Conservation (phyloP, 192 early-diverging fungal species). For the Podila epigama region DNA sequence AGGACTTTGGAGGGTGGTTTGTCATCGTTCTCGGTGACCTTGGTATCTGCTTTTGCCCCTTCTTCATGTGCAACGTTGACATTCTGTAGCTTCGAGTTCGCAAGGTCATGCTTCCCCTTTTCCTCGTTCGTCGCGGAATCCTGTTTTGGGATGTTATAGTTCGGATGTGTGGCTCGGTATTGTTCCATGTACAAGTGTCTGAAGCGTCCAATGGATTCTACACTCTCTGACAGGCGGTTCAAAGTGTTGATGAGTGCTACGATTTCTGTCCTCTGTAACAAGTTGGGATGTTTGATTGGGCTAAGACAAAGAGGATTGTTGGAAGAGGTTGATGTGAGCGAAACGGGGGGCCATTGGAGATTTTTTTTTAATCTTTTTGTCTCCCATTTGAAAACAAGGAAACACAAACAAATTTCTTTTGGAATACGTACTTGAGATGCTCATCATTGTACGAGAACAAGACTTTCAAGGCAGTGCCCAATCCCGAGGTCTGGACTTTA, state of each 20-base stretch:
- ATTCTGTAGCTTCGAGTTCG: not conserved
- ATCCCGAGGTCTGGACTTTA: slow-evolving; percentile 90
- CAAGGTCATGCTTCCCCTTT: not conserved
- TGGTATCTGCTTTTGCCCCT: not conserved
- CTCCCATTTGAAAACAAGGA: slow-evolving; percentile 8
- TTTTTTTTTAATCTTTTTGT: no score
- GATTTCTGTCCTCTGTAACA: slow-evolving; percentile 79
- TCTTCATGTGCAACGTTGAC: not conserved
- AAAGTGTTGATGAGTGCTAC: slow-evolving; percentile 91
- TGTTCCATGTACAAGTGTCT: slow-evolving; percentile 68
- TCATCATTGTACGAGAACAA: slow-evolving; percentile 91
- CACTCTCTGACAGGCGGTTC: slow-evolving; percentile 82
- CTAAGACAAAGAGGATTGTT: slow-evolving; percentile 24
- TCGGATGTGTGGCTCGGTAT: not conserved
- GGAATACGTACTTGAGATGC: slow-evolving; percentile 56
- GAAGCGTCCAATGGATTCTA: slow-evolving; percentile 83
- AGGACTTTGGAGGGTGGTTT: not conserved
- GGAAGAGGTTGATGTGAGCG: no score
- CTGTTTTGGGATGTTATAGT: not conserved
- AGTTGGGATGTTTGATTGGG: slow-evolving; percentile 58
- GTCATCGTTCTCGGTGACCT: not conserved
- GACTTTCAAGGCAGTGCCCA: slow-evolving; percentile 93
- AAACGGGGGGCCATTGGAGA: no score
- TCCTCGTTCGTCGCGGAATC: not conserved
- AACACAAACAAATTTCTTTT: no score